Percentiles rank a stretch among this genome's conserved stretches.
Conservation (phyloP, 495 filamentous ascomycete species). For the Tuber calosporum region DNA sequence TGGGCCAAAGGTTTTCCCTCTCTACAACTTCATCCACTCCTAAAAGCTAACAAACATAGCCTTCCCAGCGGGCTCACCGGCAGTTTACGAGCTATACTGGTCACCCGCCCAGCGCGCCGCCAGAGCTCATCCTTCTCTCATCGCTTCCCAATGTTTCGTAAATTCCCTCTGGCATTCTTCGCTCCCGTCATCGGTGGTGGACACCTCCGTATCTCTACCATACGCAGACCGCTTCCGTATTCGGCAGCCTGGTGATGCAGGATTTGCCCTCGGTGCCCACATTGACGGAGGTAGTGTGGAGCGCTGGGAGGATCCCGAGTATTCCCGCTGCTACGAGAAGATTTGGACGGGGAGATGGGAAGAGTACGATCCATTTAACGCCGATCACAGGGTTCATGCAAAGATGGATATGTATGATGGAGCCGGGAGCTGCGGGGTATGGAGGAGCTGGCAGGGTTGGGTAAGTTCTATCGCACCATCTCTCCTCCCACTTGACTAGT, state of each 20-base stretch:
- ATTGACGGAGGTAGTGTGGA: constrained; percentile 78
- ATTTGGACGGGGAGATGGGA: constrained; percentile 76
- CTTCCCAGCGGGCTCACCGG: constrained; percentile 52
- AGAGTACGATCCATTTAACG: constrained; percentile 72
- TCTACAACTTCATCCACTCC: background rate
- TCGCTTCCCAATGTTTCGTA: constrained; percentile 62
- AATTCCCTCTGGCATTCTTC: constrained; percentile 68
- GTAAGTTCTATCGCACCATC: constrained; percentile 7
- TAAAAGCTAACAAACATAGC: constrained; percentile 47
- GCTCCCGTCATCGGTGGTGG: constrained; percentile 56
- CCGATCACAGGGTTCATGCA: constrained; percentile 58
- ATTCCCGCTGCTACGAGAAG: constrained; percentile 63
- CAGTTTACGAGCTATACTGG: constrained; percentile 90
- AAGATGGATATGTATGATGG: constrained; percentile 74
- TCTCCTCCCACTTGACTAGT: background rate
- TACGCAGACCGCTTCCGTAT: constrained; percentile 84
- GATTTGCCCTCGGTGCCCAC: constrained; percentile 80
- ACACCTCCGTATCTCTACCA: constrained; percentile 53
- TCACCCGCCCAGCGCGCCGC: constrained; percentile 67
- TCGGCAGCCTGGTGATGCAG: constrained; percentile 62
- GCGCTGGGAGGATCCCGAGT: constrained; percentile 76
- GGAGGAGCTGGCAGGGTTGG: constrained; percentile 86
- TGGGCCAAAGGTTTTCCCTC: constrained; percentile 46
- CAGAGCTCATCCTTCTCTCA: constrained; percentile 62
- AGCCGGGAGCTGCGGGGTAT: constrained; percentile 72